Percentiles rank a stretch among this genome's conserved stretches.
Evolutionary conservation across 805 yeast species (phyloP).

Genomic region (Saccharomycopsis microspora): DNA sequence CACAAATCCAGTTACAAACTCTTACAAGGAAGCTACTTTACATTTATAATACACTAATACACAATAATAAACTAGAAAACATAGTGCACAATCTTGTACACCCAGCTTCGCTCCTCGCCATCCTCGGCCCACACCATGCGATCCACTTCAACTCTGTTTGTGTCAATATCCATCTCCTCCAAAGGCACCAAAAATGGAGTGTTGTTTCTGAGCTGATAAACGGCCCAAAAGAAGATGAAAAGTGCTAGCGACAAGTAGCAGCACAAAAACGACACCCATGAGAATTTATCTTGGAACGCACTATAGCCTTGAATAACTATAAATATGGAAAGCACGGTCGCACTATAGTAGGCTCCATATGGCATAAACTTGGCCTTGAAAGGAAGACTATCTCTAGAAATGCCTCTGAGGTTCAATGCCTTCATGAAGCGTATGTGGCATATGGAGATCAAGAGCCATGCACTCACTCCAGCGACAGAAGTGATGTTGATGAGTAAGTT

Average conservation of each 20-base stretch:
- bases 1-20: no score
- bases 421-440: slow-evolving; percentile 54
- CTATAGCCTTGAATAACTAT: slow-evolving; percentile 60
- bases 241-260: slow-evolving; percentile 63
- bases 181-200: slow-evolving; percentile 34
- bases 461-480: slow-evolving; percentile 55
- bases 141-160: background rate
- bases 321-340: slow-evolving; percentile 40
- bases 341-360: slow-evolving; percentile 48
- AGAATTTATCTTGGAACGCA: slow-evolving; percentile 32
- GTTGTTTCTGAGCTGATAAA: slow-evolving; percentile 42
- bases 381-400: slow-evolving; percentile 52
- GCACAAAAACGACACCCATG: slow-evolving; percentile 49
- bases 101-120: background rate
- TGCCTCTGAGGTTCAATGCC: slow-evolving; percentile 47
- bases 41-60: no score
- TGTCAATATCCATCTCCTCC: slow-evolving; percentile 49
- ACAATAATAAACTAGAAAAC: background rate
- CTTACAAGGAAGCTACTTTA: no score
- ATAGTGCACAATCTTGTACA: background rate
- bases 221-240: slow-evolving; percentile 42
- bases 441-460: slow-evolving; percentile 52
- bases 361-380: slow-evolving; percentile 61
- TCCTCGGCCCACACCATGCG: background rate
- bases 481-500: slow-evolving; percentile 58